A percentile compares a stretch with the other conserved stretches of the same genome.
phyloP scores from a whole-genome alignment of 108 stramenopile genomes.

The Nitzschia inconspicua region DNA sequence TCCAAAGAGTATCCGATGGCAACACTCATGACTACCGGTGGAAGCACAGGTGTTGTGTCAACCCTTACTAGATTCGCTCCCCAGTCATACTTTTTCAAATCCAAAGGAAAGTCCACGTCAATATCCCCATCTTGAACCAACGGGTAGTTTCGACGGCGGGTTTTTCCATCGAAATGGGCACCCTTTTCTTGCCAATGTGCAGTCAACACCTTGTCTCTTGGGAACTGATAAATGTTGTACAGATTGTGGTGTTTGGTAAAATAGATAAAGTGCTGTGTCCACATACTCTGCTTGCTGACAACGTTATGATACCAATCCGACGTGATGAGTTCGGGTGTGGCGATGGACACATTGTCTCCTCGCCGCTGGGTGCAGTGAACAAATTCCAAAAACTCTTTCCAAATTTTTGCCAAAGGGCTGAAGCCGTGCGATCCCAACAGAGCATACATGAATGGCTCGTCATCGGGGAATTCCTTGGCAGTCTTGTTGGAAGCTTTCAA shows the following conservation, averaged over 20 bases:
- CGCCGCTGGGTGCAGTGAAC: neutral
- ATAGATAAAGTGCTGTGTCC: conserved; percentile 9
- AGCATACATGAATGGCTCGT: neutral
- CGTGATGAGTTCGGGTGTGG: neutral
- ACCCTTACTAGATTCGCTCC: neutral
- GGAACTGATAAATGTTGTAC: neutral
- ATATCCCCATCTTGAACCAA: no score
- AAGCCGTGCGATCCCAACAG: neutral
- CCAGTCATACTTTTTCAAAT: no score
- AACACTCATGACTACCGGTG: neutral
- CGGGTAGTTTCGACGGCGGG: no score
- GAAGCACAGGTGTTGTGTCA: neutral
- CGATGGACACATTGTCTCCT: neutral
- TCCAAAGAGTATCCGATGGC: neutral
- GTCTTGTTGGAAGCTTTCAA: no score
- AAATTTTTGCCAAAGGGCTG: neutral
- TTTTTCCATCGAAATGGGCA: no score
- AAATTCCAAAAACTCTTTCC: neutral
- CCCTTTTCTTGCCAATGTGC: no score
- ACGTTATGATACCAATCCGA: neutral
- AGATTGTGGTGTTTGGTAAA: neutral
- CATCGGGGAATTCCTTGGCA: neutral
- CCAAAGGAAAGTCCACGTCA: no score
- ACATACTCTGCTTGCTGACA: neutral
- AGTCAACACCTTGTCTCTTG: no score